phyloP scores from a whole-genome alignment of 805 yeast genomes.

The Monosporozyma aerobia region DNA sequence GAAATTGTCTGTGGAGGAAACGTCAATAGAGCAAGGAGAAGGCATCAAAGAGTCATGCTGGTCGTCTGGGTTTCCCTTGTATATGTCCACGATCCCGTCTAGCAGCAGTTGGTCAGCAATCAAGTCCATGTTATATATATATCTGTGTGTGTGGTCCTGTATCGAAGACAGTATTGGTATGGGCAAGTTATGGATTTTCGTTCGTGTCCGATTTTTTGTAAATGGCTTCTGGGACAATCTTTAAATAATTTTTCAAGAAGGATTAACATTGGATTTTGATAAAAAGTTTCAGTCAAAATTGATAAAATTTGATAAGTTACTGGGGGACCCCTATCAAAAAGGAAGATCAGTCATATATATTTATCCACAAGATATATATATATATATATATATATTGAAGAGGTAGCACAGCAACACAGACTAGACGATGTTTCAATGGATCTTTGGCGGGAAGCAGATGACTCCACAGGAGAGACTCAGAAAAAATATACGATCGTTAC shows the following conservation, averaged over 20 bases:
- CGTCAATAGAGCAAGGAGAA: not conserved
- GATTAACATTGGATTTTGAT: not conserved
- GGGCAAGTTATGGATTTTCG: too few species aligned
- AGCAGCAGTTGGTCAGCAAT: not conserved
- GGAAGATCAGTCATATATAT: too few species aligned
- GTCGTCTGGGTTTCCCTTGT: not conserved
- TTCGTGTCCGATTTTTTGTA: too few species aligned
- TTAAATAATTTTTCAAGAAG: not conserved
- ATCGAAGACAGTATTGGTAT: too few species aligned
- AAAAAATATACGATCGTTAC: slow-evolving; percentile 91
- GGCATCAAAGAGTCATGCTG: not conserved
- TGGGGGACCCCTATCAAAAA: too few species aligned
- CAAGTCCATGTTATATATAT: not conserved
- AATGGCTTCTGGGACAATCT: too few species aligned
- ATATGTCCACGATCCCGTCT: not conserved
- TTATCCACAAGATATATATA: not conserved
- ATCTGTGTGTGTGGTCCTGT: not conserved
- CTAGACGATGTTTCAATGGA: slow-evolving; percentile 67
- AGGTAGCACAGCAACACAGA: not conserved
- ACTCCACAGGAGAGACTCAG: slow-evolving; percentile 94
- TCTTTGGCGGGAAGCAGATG: slow-evolving; percentile 88
- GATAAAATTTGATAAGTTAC: not conserved
- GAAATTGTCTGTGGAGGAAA: not conserved
- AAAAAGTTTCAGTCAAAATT: not conserved
- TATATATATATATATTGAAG: not conserved